Conservation (phyloP, 2,329 filamentous ascomycete genomes). For the Aureobasidium sp. region DNA sequence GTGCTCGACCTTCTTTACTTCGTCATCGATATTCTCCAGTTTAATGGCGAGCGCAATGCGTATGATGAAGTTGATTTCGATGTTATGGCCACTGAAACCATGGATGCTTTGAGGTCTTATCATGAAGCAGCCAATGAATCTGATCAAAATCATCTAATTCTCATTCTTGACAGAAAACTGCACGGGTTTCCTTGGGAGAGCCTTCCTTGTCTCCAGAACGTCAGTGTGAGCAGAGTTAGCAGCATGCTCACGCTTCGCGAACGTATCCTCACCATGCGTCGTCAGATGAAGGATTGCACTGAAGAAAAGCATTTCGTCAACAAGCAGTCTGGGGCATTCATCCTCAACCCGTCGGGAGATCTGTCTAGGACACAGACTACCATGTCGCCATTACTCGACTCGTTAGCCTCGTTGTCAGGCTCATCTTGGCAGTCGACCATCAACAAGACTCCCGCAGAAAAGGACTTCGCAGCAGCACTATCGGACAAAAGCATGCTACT, state of each 20-base stretch:
- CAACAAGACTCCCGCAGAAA: slow-evolving; percentile 62
- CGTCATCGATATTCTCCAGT: slow-evolving; percentile 91
- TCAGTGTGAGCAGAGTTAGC: slow-evolving; percentile 78
- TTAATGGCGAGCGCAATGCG: slow-evolving; percentile 90
- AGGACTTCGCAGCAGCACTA: slow-evolving; percentile 65
- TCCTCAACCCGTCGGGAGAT: slow-evolving; percentile 85
- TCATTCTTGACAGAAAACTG: slow-evolving; percentile 84
- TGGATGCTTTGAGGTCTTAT: slow-evolving; percentile 75
- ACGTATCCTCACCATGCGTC: slow-evolving; percentile 53
- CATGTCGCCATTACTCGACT: slow-evolving; percentile 59
- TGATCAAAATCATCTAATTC: slow-evolving; percentile 60
- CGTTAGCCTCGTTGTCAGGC: slow-evolving; percentile 17
- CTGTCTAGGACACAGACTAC: slow-evolving; percentile 69
- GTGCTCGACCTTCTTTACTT: slow-evolving; percentile 94
- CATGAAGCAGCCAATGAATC: slow-evolving; percentile 43
- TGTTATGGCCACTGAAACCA: slow-evolving; percentile 74
- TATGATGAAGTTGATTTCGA: slow-evolving; percentile 99
- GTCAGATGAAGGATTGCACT: background rate
- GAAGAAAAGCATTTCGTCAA: slow-evolving; percentile 39
- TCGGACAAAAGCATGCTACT: slow-evolving; percentile 63
- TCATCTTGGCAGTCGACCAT: slow-evolving; percentile 60
- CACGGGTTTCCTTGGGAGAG: slow-evolving; percentile 96
- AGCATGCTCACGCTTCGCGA: slow-evolving; percentile 76
- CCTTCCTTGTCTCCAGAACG: slow-evolving; percentile 69
- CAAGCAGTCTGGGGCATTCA: slow-evolving; percentile 56